Conservation (phyloP, 768 basidiomycete genomes). For the Macrolepiota fuliginosa region DNA sequence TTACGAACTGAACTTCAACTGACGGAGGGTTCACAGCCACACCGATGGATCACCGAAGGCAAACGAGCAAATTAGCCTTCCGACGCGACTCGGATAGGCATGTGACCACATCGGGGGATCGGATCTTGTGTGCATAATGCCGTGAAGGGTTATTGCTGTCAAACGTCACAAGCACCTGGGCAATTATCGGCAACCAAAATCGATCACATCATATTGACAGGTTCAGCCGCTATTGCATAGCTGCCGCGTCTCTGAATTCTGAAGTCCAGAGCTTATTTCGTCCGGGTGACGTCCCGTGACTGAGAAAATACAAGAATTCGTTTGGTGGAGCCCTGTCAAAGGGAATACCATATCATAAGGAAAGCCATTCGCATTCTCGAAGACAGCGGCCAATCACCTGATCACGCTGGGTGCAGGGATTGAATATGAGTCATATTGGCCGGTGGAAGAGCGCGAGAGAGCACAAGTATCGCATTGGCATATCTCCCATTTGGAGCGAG, state of each 20-base stretch:
- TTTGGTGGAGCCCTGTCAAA: neutral
- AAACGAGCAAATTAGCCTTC: conserved; percentile 7
- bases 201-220: conserved; percentile 5
- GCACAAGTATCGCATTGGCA: neutral
- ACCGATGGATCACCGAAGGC: conserved; percentile 12
- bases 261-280: conserved; percentile 8
- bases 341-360: neutral
- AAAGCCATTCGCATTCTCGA: neutral
- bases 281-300: conserved; percentile 12
- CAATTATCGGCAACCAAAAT: conserved; percentile 15
- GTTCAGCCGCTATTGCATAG: neutral
- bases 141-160: neutral
- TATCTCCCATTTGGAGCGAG: neutral
- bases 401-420: neutral
- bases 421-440: neutral
- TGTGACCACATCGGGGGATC: conserved; percentile 4
- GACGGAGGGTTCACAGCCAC: conserved; percentile 11
- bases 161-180: conserved; percentile 7
- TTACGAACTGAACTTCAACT: neutral
- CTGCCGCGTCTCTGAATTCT: neutral
- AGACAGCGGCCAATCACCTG: neutral
- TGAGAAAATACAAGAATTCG: neutral
- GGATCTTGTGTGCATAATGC: neutral
- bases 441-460: neutral
- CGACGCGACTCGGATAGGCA: conserved; percentile 8